Evolutionary conservation across 148 eudicot genomes (phyloP), one percentile per base, ranked within the genome.

Genomic region (Talinum fruticosum): DNA sequence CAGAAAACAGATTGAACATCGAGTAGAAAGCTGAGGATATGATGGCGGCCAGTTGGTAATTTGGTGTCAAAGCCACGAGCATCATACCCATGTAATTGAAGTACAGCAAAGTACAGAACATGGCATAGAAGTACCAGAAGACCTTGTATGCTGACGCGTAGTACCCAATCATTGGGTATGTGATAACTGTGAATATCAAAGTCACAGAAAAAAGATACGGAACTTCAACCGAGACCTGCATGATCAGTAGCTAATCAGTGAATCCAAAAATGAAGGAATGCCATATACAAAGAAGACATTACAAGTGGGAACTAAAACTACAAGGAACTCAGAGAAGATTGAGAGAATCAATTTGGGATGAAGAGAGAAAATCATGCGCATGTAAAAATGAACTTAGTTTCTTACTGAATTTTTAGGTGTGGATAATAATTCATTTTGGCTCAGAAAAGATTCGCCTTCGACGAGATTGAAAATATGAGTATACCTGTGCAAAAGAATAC

Each of bases 401-500:
- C 30, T 34, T 51, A 49, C 68, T 38, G 8, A 35, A 6, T 5
- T 3, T 5, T 1, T 8, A 28, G 28, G 23, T 54, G 6, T 28
- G 34, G 2, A 2, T 6, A 4, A 10, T 5, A 5, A 30, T 13
- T 45, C 30, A 4, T n/a, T 32, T n/a, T 33, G 76, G 53, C 32
- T n/a, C 2, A 10, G 68, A 24, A 15, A 37, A 7, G 23, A 49
- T 2, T 21, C 5, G 38, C 44, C 38, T n/a, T 10, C 4, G 16
- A 6, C 15, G 23, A 41, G 32, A 69, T 26, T 24, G 23, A 28
- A 33, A 32, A 24, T 19, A 65, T 5, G 10, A 54, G 21, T 29
- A 69, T 83, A 94, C 98, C 97, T 94, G 98, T 38, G 97, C 97
- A 74, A 87, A 85, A 73, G 93, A 85, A 79, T 89, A 92, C 38